Evolutionary conservation across 768 basidiomycete genomes (phyloP), one percentile per base, ranked within the genome.

Genomic region (Termitomyces sp.): DNA sequence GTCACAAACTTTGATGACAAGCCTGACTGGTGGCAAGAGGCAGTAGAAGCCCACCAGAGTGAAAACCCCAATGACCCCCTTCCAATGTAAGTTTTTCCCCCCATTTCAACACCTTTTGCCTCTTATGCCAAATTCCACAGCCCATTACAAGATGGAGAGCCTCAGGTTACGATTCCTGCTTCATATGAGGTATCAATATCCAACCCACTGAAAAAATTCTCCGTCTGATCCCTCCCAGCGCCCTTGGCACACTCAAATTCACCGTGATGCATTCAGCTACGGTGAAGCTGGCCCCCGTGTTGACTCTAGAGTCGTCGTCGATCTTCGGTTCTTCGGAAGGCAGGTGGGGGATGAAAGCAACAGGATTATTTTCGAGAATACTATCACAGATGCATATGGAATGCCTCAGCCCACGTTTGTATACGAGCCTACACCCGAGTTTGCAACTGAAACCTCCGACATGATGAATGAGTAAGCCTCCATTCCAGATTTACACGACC

Each of bases 231-330:
- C 24, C 37, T 45, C 43, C 13, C n/a, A 60, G 51, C 62, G 62
- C 30, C 71, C 69, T 4, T 73, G 71, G 69, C 71, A 74, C 60
- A 62, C 64, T 22, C 69, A 73, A 58, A 71, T 75, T 34, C 73
- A 75, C 46, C 68, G 71, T 32, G 74, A 74, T 50, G 73, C 73
- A 5, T 75, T 75, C 61, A 60, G 60, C 42, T 74, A 75, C 58
- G 74, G 74, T 47, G 72, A 66, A 5, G 64, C 67, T 26, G 73
- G 68, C 2, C 63, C 64, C 7, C 52, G 39, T 8, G 67, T 69
- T 8, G 72, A 74, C 52, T 51, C 67, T 4, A 68, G 73, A 4
- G 52, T 70, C n/a, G 67, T 73, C 44, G 72, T 74, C 40, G 73
- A 51, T 51, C 50, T 51, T 26, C 36, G 50, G 26, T 51, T 37